A percentile compares a stretch with the other conserved stretches of the same genome.
phyloP scores from a whole-genome alignment of 1,139 yeast species.

The Blastobotrys ciferrii region DNA sequence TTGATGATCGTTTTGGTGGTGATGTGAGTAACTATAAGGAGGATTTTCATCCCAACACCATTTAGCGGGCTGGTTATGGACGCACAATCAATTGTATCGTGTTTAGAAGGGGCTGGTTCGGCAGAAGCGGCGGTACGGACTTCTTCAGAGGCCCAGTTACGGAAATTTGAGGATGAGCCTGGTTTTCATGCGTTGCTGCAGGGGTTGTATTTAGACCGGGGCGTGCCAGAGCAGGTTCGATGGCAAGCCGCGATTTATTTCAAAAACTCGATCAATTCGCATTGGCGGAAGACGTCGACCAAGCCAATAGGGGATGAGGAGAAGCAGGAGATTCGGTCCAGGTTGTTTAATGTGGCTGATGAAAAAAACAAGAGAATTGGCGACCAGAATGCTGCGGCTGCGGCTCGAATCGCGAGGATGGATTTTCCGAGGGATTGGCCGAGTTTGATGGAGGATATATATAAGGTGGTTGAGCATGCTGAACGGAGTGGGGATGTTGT shows the following conservation, averaged over 20 bases:
- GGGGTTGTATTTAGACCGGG: constrained; percentile 55
- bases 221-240: constrained; percentile 61
- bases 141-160: constrained; percentile 6
- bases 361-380: constrained; percentile 40
- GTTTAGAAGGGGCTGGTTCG: constrained; percentile 9
- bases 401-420: constrained; percentile 71
- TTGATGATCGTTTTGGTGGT: background rate
- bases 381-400: constrained; percentile 85
- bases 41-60: background rate
- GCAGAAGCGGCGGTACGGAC: constrained; percentile 2
- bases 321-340: constrained; percentile 56
- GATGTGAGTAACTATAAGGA: background rate
- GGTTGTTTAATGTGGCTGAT: constrained; percentile 48
- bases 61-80: background rate
- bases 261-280: constrained; percentile 60
- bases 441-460: constrained; percentile 62
- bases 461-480: constrained; percentile 47
- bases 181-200: constrained; percentile 54
- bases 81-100: background rate
- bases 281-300: constrained; percentile 14
- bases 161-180: constrained; percentile 5
- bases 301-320: constrained; percentile 53
- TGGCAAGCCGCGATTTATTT: constrained; percentile 87
- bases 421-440: constrained; percentile 94
- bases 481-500: constrained; percentile 45